These are phyloP conservation scores for Plasmodium yoelii DNA, from an alignment of 169 alveolate species.

Conservation along the genomic window DNA sequence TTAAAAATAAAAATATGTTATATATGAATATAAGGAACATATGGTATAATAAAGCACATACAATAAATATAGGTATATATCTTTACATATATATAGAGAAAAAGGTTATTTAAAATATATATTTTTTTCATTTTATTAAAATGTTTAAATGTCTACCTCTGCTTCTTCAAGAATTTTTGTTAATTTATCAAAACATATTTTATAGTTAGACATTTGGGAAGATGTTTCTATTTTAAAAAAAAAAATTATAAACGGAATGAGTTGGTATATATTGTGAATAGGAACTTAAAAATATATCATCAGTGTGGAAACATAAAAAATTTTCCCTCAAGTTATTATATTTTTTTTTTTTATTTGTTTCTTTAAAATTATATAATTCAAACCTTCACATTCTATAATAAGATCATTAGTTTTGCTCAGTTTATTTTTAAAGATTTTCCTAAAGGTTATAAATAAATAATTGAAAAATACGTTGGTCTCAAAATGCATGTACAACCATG, in stretches of 20 bases:
- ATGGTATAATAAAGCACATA: no score
- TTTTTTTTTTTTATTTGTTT: no score
- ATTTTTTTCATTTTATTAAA: neutral
- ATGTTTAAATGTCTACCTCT: conserved; percentile 8
- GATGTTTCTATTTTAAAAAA: conserved; percentile 34
- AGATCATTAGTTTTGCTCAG: conserved; percentile 54
- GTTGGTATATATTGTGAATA: no score
- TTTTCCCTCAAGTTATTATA: no score
- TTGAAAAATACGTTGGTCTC: neutral
- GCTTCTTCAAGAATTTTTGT: conserved; percentile 57
- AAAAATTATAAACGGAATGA: neutral
- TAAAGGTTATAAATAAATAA: neutral
- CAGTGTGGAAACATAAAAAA: no score
- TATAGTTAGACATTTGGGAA: conserved; percentile 60
- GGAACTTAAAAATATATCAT: no score
- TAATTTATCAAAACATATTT: conserved; percentile 48
- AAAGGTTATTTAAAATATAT: no score
- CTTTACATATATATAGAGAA: neutral
- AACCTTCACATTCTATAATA: conserved; percentile 67
- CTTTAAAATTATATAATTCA: neutral
- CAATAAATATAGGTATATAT: no score
- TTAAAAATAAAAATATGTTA: neutral
- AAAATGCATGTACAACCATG: neutral
- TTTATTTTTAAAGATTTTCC: conserved; percentile 37
- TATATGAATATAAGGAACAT: neutral